Base-by-base conservation (phyloP, 228 moss, liverwort and hornwort genomes). In the Sphagnum magellanicum region DNA sequence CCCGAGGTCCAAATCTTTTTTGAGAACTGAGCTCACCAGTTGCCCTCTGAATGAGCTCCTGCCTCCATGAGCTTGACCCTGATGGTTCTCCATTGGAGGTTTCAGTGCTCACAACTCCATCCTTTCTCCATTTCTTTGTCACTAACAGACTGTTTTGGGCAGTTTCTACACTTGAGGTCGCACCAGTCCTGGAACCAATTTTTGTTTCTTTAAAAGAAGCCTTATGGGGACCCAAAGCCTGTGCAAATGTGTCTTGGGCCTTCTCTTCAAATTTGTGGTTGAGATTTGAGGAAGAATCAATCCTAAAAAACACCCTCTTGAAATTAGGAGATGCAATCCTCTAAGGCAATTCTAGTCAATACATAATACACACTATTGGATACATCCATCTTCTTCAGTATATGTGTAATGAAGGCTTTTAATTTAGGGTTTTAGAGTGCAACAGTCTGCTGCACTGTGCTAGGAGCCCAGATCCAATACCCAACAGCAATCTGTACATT, bases 41-140 rank as follows among this genome's bases (percentile, higher is more conserved):
- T 14, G n/a, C 32, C 60, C 52, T 67, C 67, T 74, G 69, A 66
- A 48, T 61, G 13, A 17, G 48, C 49, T 74, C 74, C 12, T 7
- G 16, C 16, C 51, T 61, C 61, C 49, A 15, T 5, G 62, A 61
- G 59, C 48, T 64, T 48, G 15, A 15, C 8, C 52, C 50, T 64
- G 51, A 5, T 17, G 13, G 0, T 53, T 48, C 49, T 32, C 52
- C 61, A 49, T 8, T 8, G 55, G 55, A 12, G 55, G 12, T 12
- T 55, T 55, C 55, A 55, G 55, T 8, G 55, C 9, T 55, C 55
- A 32, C 55, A 8, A 55, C 12, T 55, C 55, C 55, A 8, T 12
- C 12, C 55, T 55, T 8, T 55, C 9, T 8, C 55, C 8, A 55
- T 55, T 12, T 55, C 55, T 55, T 8, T 55, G 55, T 55, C 55